Base-by-base conservation (phyloP, 164 flowering plant species). In the Malania oleifera region DNA sequence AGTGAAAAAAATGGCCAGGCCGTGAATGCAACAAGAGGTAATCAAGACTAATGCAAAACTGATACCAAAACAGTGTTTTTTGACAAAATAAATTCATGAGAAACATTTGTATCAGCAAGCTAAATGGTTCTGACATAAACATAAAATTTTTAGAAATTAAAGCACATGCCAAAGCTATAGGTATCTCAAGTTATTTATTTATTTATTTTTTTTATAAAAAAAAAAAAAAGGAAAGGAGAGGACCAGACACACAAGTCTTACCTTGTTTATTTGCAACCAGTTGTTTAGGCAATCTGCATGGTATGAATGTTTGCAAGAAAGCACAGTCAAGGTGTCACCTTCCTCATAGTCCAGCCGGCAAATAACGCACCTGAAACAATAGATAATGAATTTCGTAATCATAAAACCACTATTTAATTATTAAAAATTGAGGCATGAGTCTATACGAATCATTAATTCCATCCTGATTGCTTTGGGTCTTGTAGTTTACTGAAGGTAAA, bases 241-340 rank as follows among this genome's bases (percentile, higher is more conserved):
- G n/a, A n/a, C n/a, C n/a, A n/a, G n/a, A n/a, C n/a, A n/a, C n/a
- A 47, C 15, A 22, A 56, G 17, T 2, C 12, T 47, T 73, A 74
- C 81, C 96, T 87, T 92, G 72, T 89, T 89, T 76, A 87, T 85
- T 66, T 73, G 81, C 69, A 92, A 78, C 98, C 98, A 92, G 56
- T 87, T 84, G 67, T 76, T 84, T 59, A 92, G 81, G 75, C 98
- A 91, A 35, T 83, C 96, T 9, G 89, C 57, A 61, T 91, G 98
- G 67, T 91, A 91, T 0, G 75, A 68, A 67, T 91, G 98, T 59
- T 85, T 85, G 85, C 98, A 91, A 15, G 90, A 71, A 34, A 91
- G 95, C 38, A 79, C 55, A 22, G 85, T 84, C 62, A 92, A 61
- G 34, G 76, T 64, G 20, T 92, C 98, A 28, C 73, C 95, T 59